Evolutionary conservation across 768 basidiomycete genomes (phyloP), one percentile per base, ranked within the genome.

Genomic region (Boletus edulis): DNA sequence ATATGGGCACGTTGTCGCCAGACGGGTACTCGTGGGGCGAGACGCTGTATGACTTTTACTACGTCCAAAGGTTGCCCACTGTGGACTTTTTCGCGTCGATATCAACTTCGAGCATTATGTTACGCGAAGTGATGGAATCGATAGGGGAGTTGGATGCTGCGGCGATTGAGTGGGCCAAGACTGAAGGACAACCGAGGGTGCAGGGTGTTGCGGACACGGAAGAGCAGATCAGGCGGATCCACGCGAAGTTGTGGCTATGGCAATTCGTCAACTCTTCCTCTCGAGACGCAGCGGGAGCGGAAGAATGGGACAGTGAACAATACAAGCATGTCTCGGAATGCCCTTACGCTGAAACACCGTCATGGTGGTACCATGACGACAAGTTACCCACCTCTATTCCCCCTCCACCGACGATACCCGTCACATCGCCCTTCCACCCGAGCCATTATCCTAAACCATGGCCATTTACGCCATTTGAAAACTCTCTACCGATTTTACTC

Each of bases 361-460:
- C 27, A 8, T 27, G 27, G 27, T 27, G 34, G 34, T 34, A 34
- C 1, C n/a, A 41, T 5, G 31, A 22, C 11, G 38, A 45, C 41
- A 3, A 2, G 15, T 11, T 20, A 4, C 38, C 32, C 3, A 6
- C 15, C 3, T 9, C 4, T 24, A 38, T 54, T 32, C 54, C 58
- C 2, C 45, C 52, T 18, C 48, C 58, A 35, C 37, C 41, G 4
- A 42, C 14, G n/a, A 52, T 62, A 27, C 55, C 64, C 2, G 10
- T 56, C 37, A 55, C 62, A 0, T 67, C 64, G 2, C 65, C 64
- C 4, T 78, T 76, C 54, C 59, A 73, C 51, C 61, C 64, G 0
- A 60, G 62, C 8, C 66, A 71, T 39, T 78, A 80, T 48, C 75
- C 77, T 8, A 53, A 63, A 15, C 73, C 73, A 17, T 77, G 77